A percentile compares a stretch with the other conserved stretches of the same genome.
phyloP scores from a whole-genome alignment of 352 stramenopile genomes.

The Saprolegnia parasitica region DNA sequence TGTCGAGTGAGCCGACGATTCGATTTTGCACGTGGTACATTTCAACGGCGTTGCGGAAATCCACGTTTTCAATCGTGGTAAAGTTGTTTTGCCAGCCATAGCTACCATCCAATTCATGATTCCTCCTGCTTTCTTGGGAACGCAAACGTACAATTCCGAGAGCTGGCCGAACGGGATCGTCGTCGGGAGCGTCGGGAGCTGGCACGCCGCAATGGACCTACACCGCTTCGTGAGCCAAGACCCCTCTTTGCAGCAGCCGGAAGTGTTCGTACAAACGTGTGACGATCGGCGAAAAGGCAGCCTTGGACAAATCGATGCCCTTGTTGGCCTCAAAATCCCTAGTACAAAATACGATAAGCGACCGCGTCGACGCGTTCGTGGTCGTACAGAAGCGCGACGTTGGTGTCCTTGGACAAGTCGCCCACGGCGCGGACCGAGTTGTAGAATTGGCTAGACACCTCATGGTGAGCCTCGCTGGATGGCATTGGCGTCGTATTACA shows the following conservation, averaged over 20 bases:
- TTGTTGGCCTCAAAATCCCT: slow-evolving; percentile 21
- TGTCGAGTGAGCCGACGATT: too few species aligned
- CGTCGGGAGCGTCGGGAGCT: not conserved
- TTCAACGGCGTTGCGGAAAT: slow-evolving; percentile 23
- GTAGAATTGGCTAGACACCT: slow-evolving; percentile 25
- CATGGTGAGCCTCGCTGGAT: not conserved
- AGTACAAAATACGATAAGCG: too few species aligned
- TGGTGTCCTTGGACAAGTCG: slow-evolving; percentile 1
- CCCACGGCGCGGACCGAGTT: not conserved
- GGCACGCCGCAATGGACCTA: slow-evolving; percentile 11
- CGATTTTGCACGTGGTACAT: not conserved
- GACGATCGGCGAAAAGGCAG: not conserved
- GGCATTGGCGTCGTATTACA: not conserved
- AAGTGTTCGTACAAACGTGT: too few species aligned
- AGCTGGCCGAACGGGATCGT: slow-evolving; percentile 26
- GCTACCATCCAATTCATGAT: not conserved
- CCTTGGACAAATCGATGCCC: slow-evolving; percentile 12
- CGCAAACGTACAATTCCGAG: slow-evolving; percentile 13
- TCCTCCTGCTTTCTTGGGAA: not conserved
- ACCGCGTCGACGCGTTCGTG: not conserved
- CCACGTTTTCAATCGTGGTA: slow-evolving; percentile 9
- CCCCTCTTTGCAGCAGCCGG: too few species aligned
- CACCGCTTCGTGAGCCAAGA: not conserved
- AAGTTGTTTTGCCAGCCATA: slow-evolving; percentile 28
- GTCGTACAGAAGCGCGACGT: slow-evolving; percentile 9